Evolutionary conservation across 805 yeast genomes (phyloP).

Genomic region (Yarrowia sp.): DNA sequence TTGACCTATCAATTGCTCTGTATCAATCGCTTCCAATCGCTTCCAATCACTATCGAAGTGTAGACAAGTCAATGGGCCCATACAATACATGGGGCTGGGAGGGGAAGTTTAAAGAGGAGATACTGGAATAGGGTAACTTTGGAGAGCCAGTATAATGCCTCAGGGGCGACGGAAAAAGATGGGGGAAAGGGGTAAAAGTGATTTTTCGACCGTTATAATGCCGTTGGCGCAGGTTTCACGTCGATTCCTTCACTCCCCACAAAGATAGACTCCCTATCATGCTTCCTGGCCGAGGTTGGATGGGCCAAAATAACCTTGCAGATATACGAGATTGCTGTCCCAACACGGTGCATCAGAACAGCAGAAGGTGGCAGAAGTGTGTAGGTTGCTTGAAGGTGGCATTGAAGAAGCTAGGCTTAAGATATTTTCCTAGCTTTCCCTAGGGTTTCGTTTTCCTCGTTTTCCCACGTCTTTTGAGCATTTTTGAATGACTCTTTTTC

Average conservation of each 20-base stretch:
- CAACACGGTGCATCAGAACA: background rate
- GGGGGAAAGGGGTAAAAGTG: background rate
- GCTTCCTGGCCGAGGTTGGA: background rate
- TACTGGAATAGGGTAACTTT: conserved; percentile 6
- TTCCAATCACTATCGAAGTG: no score
- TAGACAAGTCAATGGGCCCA: no score
- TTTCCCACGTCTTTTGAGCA: no score
- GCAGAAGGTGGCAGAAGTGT: background rate
- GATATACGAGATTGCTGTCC: conserved; percentile 21
- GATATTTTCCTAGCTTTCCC: no score
- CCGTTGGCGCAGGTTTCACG: background rate
- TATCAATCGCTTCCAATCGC: background rate
- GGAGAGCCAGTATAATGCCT: background rate
- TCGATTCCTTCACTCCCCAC: background rate
- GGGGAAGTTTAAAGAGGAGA: conserved; percentile 5
- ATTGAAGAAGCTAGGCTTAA: no score
- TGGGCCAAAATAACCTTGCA: background rate
- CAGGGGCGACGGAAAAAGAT: background rate
- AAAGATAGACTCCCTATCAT: background rate
- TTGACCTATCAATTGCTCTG: no score
- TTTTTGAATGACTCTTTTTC: no score
- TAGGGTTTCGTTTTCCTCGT: no score
- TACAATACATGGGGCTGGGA: conserved; percentile 6
- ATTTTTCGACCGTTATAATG: background rate
- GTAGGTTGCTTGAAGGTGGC: no score